These are phyloP conservation scores for Colletotrichum godetiae DNA, from an alignment of 2,329 filamentous ascomycete species.

Conservation along the genomic window DNA sequence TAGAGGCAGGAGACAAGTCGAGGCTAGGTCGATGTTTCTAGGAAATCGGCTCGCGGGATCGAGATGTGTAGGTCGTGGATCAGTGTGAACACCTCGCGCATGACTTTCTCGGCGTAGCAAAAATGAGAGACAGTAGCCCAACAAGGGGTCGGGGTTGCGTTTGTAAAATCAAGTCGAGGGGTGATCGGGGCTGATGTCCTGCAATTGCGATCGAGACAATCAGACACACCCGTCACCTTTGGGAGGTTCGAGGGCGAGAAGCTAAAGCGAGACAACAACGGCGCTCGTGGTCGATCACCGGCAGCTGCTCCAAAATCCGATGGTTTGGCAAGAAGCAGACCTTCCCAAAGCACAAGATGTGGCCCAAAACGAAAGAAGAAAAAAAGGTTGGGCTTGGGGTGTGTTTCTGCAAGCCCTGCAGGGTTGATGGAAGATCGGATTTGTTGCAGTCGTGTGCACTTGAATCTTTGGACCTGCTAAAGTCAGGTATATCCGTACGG, in stretches of 20 bases:
- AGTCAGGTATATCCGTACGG: background rate
- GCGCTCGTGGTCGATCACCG: background rate
- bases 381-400: slow-evolving; percentile 8
- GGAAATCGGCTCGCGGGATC: background rate
- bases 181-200: background rate
- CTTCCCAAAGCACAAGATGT: background rate
- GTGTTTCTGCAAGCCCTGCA: slow-evolving; percentile 23
- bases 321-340: background rate
- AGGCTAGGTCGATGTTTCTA: background rate
- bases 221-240: no score
- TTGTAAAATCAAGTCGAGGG: background rate
- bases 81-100: background rate
- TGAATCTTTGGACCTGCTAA: slow-evolving; percentile 10
- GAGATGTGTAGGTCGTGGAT: background rate
- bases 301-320: background rate
- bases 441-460: slow-evolving; percentile 4
- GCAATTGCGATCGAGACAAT: background rate
- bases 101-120: background rate
- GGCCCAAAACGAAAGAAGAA: background rate
- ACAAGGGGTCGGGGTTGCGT: slow-evolving; percentile 4
- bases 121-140: slow-evolving; percentile 11
- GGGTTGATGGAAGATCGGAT: slow-evolving; percentile 22
- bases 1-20: background rate
- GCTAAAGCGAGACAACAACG: slow-evolving; percentile 20
- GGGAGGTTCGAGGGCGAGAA: background rate